phyloP scores from a whole-genome alignment of 1,284 basidiomycete genomes.

The Dichomitus squalens region DNA sequence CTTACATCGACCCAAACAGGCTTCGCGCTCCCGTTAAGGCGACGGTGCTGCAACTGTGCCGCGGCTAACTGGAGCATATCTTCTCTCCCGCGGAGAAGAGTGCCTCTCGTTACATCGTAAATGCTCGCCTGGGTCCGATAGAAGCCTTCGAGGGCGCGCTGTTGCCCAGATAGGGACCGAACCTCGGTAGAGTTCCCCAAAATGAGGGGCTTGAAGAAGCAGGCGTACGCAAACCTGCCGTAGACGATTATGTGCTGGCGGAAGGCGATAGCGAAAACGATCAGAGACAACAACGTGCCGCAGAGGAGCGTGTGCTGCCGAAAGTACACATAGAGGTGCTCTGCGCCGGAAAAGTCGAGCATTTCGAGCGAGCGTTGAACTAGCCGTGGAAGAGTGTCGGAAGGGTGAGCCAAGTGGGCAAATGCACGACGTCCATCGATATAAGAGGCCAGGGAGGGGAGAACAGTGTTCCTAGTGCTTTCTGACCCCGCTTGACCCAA shows the following conservation, averaged over 20 bases:
- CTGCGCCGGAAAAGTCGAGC: conserved; percentile 3
- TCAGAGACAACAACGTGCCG: conserved; percentile 3
- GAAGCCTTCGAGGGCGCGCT: conserved; percentile 24
- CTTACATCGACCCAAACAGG: conserved; percentile 27
- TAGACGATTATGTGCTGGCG: conserved; percentile 13
- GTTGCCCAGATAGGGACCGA: conserved; percentile 19
- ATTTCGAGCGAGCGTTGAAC: conserved; percentile 3
- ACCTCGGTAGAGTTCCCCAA: conserved; percentile 15
- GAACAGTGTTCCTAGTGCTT: neutral
- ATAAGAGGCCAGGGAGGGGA: conserved; percentile 3
- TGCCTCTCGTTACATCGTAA: conserved; percentile 22
- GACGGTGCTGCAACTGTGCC: conserved; percentile 22
- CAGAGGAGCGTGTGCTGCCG: conserved; percentile 4
- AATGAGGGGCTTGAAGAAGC: conserved; percentile 25
- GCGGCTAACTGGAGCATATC: conserved; percentile 27
- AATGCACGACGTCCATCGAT: conserved; percentile 1
- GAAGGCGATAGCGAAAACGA: conserved; percentile 2
- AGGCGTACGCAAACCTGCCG: conserved; percentile 24
- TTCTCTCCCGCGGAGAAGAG: conserved; percentile 21
- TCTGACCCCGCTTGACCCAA: neutral
- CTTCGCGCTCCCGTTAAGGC: conserved; percentile 1
- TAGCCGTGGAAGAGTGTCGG: neutral
- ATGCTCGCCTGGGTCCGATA: conserved; percentile 25
- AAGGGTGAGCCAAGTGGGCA: neutral
- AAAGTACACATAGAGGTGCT: conserved; percentile 1